Evolutionary conservation across 345 rosid genomes (phyloP).

Genomic region (Cardamine chenopodiifolia): DNA sequence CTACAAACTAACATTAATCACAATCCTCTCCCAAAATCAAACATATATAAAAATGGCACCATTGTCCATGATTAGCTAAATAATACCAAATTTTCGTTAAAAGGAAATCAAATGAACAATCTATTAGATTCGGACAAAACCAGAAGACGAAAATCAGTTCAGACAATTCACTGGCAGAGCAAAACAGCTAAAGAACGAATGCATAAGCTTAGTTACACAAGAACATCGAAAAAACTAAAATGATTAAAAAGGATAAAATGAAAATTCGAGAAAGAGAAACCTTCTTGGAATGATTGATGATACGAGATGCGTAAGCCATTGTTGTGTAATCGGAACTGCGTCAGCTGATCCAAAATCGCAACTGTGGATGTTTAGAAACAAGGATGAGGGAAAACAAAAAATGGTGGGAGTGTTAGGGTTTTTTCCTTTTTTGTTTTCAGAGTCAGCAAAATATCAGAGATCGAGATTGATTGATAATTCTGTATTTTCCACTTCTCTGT

Average conservation of each 20-base stretch:
- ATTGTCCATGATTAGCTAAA: background rate
- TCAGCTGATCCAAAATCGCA: slow-evolving; percentile 17
- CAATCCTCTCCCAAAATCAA: background rate
- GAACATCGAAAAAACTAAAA: background rate
- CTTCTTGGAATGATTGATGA: slow-evolving; percentile 66
- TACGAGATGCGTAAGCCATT: slow-evolving; percentile 64
- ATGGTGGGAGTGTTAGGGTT: slow-evolving; percentile 14
- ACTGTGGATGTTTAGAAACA: background rate
- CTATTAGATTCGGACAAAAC: background rate
- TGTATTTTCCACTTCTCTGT: slow-evolving; percentile 8
- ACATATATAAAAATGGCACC: background rate
- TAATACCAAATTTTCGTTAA: background rate
- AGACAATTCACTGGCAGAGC: background rate
- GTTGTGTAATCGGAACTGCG: slow-evolving; percentile 11
- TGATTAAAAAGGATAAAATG: background rate
- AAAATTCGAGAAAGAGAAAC: slow-evolving; percentile 26
- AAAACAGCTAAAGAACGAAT: background rate
- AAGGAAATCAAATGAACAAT: background rate
- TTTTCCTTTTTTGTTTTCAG: background rate
- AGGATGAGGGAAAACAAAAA: background rate
- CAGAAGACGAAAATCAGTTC: background rate
- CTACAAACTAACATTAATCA: slow-evolving; percentile 7
- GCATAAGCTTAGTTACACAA: background rate
- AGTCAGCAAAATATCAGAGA: slow-evolving; percentile 21
- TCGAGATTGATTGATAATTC: slow-evolving; percentile 16